Conservation (phyloP, 768 basidiomycete genomes). For the Naematelia aurantialba region DNA sequence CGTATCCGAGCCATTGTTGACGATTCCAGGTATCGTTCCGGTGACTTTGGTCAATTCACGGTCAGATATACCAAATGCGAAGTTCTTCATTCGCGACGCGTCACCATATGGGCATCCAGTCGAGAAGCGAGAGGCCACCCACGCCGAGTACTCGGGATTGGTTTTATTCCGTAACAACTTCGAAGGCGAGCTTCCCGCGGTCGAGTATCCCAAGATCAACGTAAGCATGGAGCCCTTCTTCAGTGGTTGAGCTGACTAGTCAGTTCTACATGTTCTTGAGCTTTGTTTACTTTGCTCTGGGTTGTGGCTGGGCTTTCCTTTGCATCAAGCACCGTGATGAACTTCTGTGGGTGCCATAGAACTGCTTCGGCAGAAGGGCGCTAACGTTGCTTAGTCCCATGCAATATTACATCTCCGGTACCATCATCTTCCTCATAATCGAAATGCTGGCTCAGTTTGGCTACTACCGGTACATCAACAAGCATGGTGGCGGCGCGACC, state of each 20-base stretch:
- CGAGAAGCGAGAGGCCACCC: slow-evolving; percentile 56
- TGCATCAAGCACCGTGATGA: slow-evolving; percentile 78
- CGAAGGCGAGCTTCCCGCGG: slow-evolving; percentile 78
- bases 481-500: slow-evolving; percentile 45
- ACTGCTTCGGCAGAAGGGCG: background rate
- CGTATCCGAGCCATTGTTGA: background rate
- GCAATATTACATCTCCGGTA: slow-evolving; percentile 86
- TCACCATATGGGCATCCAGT: background rate
- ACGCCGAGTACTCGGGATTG: slow-evolving; percentile 72
- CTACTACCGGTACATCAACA: slow-evolving; percentile 91
- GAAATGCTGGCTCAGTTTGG: slow-evolving; percentile 92
- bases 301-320: slow-evolving; percentile 71
- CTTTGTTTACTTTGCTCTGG: slow-evolving; percentile 68
- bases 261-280: slow-evolving; percentile 88
- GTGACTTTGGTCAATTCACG: slow-evolving; percentile 65
- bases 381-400: slow-evolving; percentile 22
- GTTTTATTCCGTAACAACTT: slow-evolving; percentile 87
- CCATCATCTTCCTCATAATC: slow-evolving; percentile 77
- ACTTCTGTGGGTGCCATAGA: slow-evolving; percentile 64
- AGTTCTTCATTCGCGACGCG: background rate
- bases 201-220: slow-evolving; percentile 95
- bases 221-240: slow-evolving; percentile 55
- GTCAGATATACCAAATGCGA: slow-evolving; percentile 39
- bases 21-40: slow-evolving; percentile 69
- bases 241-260: slow-evolving; percentile 6